These are phyloP conservation scores for Huntiella omanensis DNA, from an alignment of 2,329 filamentous ascomycete species.

Conservation along the genomic window DNA sequence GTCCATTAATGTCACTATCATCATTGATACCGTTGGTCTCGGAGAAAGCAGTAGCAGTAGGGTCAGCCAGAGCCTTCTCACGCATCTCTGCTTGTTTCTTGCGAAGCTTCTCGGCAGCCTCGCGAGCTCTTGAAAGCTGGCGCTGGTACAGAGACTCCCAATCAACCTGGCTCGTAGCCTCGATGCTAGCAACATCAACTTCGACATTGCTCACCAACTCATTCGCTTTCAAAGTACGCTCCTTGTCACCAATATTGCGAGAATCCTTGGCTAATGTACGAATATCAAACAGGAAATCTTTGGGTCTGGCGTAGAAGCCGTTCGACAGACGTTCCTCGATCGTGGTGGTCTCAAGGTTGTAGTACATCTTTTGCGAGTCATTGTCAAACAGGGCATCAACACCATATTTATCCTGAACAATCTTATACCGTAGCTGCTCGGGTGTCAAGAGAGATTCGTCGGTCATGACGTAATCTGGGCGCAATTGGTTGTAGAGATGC, in stretches of 20 bases:
- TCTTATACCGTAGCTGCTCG: slow-evolving; percentile 57
- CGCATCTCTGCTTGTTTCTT: slow-evolving; percentile 29
- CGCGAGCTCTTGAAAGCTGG: slow-evolving; percentile 45
- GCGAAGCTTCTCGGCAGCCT: slow-evolving; percentile 38
- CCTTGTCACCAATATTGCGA: slow-evolving; percentile 61
- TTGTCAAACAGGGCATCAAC: slow-evolving; percentile 59
- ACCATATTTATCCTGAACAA: slow-evolving; percentile 61
- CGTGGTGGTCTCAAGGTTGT: slow-evolving; percentile 80
- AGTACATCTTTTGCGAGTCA: slow-evolving; percentile 67
- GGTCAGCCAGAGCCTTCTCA: not conserved
- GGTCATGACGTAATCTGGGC: slow-evolving; percentile 49
- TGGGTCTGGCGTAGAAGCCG: slow-evolving; percentile 81
- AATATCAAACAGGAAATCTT: slow-evolving; percentile 79
- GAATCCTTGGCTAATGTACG: slow-evolving; percentile 71
- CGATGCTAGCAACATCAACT: slow-evolving; percentile 69
- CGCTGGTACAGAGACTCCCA: slow-evolving; percentile 68
- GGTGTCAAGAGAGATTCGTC: slow-evolving; percentile 26
- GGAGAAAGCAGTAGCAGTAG: not conserved
- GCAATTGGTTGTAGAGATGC: slow-evolving; percentile 69
- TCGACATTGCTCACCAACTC: slow-evolving; percentile 87
- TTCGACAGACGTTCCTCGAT: slow-evolving; percentile 96
- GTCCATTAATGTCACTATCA: slow-evolving; percentile 34
- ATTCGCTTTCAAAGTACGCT: slow-evolving; percentile 69
- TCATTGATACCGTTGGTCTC: slow-evolving; percentile 13
- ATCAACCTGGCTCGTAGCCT: slow-evolving; percentile 46